Base-by-base conservation (phyloP, 192 early-diverging fungal species). In the Coemansia umbellata region DNA sequence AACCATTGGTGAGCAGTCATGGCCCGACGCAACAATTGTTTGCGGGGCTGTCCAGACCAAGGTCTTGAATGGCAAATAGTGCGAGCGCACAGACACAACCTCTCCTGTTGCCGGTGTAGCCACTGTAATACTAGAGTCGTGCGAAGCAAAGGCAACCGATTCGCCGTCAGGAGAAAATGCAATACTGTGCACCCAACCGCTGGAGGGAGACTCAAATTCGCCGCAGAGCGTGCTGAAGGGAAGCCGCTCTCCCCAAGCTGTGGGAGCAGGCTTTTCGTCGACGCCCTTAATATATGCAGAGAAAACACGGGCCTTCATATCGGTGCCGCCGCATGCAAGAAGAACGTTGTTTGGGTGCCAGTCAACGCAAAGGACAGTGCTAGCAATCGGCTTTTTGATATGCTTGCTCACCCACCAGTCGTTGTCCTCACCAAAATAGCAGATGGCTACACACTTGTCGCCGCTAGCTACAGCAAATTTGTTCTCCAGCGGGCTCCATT, bases 381-480 rank as follows among this genome's bases (percentile, higher is more conserved):
- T 86, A 31, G 86, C 80, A 60, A 98, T 90, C 21, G 89, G 92
- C 68, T 95, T 92, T 74, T 95, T 94, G 47, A 97, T 65, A 66
- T 97, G 94, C 80, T 94, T 97, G 55, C 86, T 82, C 41, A 84
- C 85, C 95, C 92, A 98, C 94, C 92, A 99, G 66, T 99, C 87
- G 64, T 93, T 90, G 53, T 91, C 93, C 63, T 90, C 85, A 58
- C 93, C 94, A 80, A 92, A 97, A 64, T 95, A 96, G 64, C 95
- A 95, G 48, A 99, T 80, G 0, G 91, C 82, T 53, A 99, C 91
- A 62, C 86, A 84, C 28, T 91, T 84, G 47, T 95, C 85, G 40
- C 96, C 96, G 31, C 88, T 92, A 23, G 88, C 94, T 3, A 95
- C 94, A 1, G 96, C 96, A 84, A 99, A 99, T 83, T 99, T 99